These are phyloP conservation scores for Coemansia erecta DNA, from an alignment of 192 early-diverging fungal genomes.

Conservation along the genomic window DNA sequence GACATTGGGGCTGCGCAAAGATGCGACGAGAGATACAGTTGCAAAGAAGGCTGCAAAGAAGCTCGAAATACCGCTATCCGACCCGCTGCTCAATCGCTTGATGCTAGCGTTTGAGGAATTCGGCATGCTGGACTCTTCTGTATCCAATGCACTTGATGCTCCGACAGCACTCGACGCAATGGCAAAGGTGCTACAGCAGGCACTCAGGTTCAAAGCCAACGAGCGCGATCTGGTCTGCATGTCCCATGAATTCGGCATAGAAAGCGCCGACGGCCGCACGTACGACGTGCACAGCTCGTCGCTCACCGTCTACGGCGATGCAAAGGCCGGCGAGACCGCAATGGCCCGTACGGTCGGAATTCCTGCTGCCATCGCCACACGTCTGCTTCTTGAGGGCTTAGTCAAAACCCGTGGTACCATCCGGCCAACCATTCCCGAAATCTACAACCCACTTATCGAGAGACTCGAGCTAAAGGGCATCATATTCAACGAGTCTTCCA, in stretches of 20 bases:
- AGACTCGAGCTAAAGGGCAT: constrained; percentile 64
- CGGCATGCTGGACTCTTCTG: constrained; percentile 17
- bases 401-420: constrained; percentile 60
- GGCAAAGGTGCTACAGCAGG: constrained; percentile 73
- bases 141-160: constrained; percentile 10
- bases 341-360: constrained; percentile 84
- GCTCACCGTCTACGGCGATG: constrained; percentile 63
- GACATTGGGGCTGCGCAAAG: constrained; percentile 8
- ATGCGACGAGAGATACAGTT: background rate
- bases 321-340: constrained; percentile 60
- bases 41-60: constrained; percentile 32
- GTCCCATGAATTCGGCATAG: constrained; percentile 92
- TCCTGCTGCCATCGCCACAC: constrained; percentile 73
- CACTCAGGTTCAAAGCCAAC: constrained; percentile 68
- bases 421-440: constrained; percentile 64
- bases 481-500: constrained; percentile 56
- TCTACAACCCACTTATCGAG: constrained; percentile 71
- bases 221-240: constrained; percentile 94
- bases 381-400: constrained; percentile 60
- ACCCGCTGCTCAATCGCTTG: constrained; percentile 55
- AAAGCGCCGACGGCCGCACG: constrained; percentile 58
- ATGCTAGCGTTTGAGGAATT: constrained; percentile 61
- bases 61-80: constrained; percentile 36
- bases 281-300: constrained; percentile 66
- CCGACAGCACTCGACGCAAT: constrained; percentile 78